Base-by-base conservation (phyloP, 129 eudicot species). In the Arctium lappa region DNA sequence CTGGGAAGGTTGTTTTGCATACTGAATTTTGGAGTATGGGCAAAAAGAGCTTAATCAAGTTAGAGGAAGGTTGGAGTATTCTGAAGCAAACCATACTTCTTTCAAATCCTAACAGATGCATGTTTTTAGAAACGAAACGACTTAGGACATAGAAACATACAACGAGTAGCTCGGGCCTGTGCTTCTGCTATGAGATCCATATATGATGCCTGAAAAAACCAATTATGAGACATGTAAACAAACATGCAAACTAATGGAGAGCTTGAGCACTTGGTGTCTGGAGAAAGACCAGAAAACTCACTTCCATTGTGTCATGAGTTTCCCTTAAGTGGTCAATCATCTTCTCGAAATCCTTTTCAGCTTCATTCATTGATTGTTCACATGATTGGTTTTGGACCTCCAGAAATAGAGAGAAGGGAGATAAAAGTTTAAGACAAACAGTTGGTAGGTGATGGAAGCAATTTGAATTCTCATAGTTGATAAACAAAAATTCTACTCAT, bases 231-330 rank as follows among this genome's bases (percentile, higher is more conserved):
- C 12, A 16, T 40, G 75, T 76, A 70, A 60, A 42, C 12, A 70
- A 60, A 42, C 12, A 42, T 12, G 34, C 7, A 79, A 22, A 48
- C 34, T 79, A 46, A 33, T 4, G 30, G 75, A 72, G 50, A 71
- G 69, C 6, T 18, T 27, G 29, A 46, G 62, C 18, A 32, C 16
- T 6, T 0, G n/a, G 1, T 31, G 68, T 69, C 30, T 65, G 13
- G 12, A 18, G 30, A 72, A 53, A 11, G 75, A 75, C 75, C 5
- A 0, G 15, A 72, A 79, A 44, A 15, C 42, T 12, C 50, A 93
- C 98, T 87, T 89, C 89, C 97, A 93, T 88, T 82, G 91, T 88
- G 73, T 90, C 97, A 77, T 87, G 80, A 56, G 91, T 91, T 87
- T 88, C 93, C 80, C 34, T 84, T 36, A 91, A 90, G 76, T 87